Base-by-base conservation (phyloP, 345 rosid genomes). In the Alliaria petiolata region DNA sequence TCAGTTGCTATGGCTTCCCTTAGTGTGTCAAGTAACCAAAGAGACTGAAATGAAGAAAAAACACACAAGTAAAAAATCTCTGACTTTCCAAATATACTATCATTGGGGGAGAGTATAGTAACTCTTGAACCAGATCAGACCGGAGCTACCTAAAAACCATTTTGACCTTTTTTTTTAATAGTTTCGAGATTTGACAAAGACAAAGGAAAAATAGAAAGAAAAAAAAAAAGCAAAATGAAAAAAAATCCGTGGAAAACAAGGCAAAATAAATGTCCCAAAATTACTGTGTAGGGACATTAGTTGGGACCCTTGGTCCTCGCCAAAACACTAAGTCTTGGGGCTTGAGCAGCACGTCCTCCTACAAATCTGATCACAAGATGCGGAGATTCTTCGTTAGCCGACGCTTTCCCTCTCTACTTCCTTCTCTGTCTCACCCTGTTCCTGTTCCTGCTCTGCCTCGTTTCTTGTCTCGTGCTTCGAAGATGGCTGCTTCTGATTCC, bases 1-100 rank as follows among this genome's bases (percentile, higher is more conserved):
- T 93, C 98, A 33, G 82, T 74, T 58, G 87, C 96, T 78, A 93
- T 83, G 71, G 84, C 76, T 78, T 91, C 97, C 75, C 84, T 83
- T 47, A 86, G 74, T 34, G 96, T 82, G n/a, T n/a, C n/a, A n/a
- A n/a, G n/a, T n/a, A n/a, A n/a, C n/a, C n/a, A n/a, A n/a, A n/a
- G n/a, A n/a, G n/a, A n/a, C n/a, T n/a, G n/a, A n/a, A n/a, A n/a
- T n/a, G n/a, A n/a, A n/a, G n/a, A n/a, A n/a, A n/a, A n/a, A n/a
- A n/a, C n/a, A n/a, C n/a, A n/a, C n/a, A n/a, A n/a, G n/a, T n/a
- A n/a, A n/a, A n/a, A n/a, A n/a, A n/a, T n/a, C n/a, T n/a, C n/a
- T n/a, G n/a, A n/a, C n/a, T n/a, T n/a, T n/a, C n/a, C n/a, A n/a
- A n/a, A n/a, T 22, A 22, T 22, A 22, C 25, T 22, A 22, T 22